Percentiles rank a stretch among this genome's conserved stretches.
phyloP scores from a whole-genome alignment of 176 grass and related monocot species.

The Stipa capillata region DNA sequence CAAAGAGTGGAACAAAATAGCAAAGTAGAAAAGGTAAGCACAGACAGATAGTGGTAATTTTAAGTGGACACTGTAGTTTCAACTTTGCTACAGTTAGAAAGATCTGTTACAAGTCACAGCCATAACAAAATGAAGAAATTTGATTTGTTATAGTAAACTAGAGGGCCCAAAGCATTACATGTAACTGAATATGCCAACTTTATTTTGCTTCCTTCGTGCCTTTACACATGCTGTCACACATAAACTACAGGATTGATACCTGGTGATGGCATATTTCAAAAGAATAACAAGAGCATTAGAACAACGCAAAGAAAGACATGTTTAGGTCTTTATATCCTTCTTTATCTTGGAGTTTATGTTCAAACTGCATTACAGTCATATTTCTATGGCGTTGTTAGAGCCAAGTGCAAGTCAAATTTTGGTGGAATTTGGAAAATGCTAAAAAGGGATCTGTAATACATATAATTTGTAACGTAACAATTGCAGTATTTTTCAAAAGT shows the following conservation, averaged over 20 bases:
- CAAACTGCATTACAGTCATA: background rate
- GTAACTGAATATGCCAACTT: background rate
- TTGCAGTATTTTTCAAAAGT: background rate
- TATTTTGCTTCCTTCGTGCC: conserved; percentile 9
- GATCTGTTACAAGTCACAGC: background rate
- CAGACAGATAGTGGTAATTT: background rate
- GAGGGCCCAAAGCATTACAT: conserved; percentile 1
- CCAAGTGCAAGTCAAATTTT: background rate
- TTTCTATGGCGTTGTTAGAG: background rate
- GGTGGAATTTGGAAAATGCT: background rate
- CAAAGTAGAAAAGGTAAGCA: background rate
- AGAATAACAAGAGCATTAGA: background rate
- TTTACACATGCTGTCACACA: conserved; percentile 9
- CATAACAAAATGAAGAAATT: background rate
- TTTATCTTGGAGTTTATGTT: background rate
- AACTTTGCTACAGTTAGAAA: background rate
- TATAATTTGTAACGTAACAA: background rate
- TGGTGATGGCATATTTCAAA: conserved; percentile 1
- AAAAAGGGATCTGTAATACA: background rate
- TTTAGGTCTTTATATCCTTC: background rate
- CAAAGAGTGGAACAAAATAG: background rate
- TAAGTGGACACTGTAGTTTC: background rate
- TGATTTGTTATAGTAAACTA: background rate
- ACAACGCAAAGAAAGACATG: background rate
- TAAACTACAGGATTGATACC: conserved; percentile 4